phyloP scores from a whole-genome alignment of 2,329 filamentous ascomycete species.

The Verticillium alfalfae region DNA sequence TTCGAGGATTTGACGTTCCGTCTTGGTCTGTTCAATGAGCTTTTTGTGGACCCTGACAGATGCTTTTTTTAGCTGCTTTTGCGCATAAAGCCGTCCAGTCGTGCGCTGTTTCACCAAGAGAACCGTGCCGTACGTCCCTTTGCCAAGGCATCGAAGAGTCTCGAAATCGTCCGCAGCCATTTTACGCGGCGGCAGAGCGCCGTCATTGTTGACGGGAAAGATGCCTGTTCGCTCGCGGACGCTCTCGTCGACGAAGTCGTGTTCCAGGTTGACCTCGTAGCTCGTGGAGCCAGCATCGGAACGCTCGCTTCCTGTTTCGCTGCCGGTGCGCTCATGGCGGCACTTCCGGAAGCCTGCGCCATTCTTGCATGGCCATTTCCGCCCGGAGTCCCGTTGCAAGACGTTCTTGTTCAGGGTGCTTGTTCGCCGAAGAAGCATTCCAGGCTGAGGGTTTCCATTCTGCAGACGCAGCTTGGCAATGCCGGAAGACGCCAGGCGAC shows the following conservation, averaged over 20 bases:
- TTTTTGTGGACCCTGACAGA: conserved; percentile 93
- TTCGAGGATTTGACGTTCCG: conserved; percentile 89
- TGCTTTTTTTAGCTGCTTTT: conserved; percentile 98
- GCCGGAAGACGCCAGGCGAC: conserved; percentile 58
- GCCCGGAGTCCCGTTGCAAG: conserved; percentile 36
- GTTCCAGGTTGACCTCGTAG: conserved; percentile 79
- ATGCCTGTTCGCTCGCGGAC: conserved; percentile 37
- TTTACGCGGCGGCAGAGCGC: conserved; percentile 60
- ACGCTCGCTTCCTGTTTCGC: conserved; percentile 47
- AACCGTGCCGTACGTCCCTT: conserved; percentile 94
- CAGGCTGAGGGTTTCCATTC: conserved; percentile 71
- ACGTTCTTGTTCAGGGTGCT: conserved; percentile 49
- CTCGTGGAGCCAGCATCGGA: conserved; percentile 66
- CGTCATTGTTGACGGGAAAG: conserved; percentile 45
- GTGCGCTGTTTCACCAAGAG: conserved; percentile 83
- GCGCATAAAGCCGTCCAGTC: conserved; percentile 87
- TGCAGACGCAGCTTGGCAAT: conserved; percentile 80
- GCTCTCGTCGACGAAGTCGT: conserved; percentile 76
- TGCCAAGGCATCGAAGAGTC: conserved; percentile 84
- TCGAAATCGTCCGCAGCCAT: conserved; percentile 92
- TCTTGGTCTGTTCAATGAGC: conserved; percentile 94
- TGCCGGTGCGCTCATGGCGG: conserved; percentile 47
- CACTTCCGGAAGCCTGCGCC: conserved; percentile 41
- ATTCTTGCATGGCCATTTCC: conserved; percentile 16
- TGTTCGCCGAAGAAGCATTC: conserved; percentile 47